A percentile compares a stretch with the other conserved stretches of the same genome.
phyloP scores from a whole-genome alignment of 192 early-diverging fungal species.

The Coemansia sp. region DNA sequence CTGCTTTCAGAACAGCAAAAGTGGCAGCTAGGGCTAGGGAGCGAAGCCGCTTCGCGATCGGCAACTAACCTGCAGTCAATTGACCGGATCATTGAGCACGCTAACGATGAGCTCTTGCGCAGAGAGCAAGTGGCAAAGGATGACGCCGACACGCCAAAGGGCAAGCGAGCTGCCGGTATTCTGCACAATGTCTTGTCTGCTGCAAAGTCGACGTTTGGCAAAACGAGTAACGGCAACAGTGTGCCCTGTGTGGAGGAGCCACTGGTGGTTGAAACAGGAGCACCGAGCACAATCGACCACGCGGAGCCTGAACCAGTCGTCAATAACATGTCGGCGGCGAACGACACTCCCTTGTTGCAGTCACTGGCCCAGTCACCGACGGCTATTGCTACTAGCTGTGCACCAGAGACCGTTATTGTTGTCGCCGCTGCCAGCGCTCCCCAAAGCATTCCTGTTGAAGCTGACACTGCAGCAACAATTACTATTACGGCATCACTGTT shows the following conservation, averaged over 20 bases:
- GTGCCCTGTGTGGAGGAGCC: not conserved
- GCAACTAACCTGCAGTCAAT: constrained; percentile 22
- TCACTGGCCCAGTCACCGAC: not conserved
- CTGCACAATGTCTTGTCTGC: constrained; percentile 35
- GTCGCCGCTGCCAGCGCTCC: not conserved
- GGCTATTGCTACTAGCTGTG: not conserved
- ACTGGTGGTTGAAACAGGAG: not conserved
- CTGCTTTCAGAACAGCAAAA: constrained; percentile 42
- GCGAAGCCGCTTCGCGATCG: not conserved
- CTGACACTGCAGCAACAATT: not conserved
- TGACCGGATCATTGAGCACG: constrained; percentile 31
- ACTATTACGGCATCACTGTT: not conserved
- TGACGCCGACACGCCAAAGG: not conserved
- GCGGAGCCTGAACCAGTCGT: not conserved
- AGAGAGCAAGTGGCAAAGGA: constrained; percentile 13
- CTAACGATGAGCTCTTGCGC: constrained; percentile 43
- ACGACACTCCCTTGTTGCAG: not conserved
- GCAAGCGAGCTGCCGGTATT: constrained; percentile 12
- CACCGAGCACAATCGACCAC: not conserved
- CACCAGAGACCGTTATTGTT: no score
- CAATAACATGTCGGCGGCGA: not conserved
- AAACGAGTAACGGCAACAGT: not conserved
- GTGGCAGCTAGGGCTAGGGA: constrained; percentile 14
- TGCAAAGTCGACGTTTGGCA: constrained; percentile 35
- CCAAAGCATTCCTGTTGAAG: not conserved